A percentile compares a stretch with the other conserved stretches of the same genome.
These are phyloP conservation scores for Paracoccidioides lutzii DNA, from an alignment of 2,329 filamentous ascomycete genomes.

Conservation along the genomic window DNA sequence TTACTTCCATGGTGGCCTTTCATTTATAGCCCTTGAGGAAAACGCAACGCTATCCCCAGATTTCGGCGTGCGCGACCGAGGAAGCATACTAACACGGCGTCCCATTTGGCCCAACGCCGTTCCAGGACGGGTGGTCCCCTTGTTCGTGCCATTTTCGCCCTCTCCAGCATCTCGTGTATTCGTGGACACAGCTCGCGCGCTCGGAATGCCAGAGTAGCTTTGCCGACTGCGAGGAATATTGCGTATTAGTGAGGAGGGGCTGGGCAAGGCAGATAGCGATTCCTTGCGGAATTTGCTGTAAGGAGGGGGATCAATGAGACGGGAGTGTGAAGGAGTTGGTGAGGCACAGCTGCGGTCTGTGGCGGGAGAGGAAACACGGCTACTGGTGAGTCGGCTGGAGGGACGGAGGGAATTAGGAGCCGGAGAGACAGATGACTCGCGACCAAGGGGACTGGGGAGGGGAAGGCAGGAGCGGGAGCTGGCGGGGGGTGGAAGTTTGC, in stretches of 20 bases:
- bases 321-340: slow-evolving; percentile 19
- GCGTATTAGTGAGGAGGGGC: slow-evolving; percentile 7
- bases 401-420: slow-evolving; percentile 20
- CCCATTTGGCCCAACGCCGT: slow-evolving; percentile 29
- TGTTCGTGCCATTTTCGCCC: slow-evolving; percentile 1
- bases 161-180: neutral
- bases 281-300: slow-evolving; percentile 28
- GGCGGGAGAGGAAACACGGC: slow-evolving; percentile 5
- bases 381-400: slow-evolving; percentile 18
- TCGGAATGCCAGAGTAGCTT: slow-evolving; percentile 26
- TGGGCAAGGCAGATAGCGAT: slow-evolving; percentile 9
- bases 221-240: slow-evolving; percentile 26
- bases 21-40: slow-evolving; percentile 16
- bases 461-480: slow-evolving; percentile 29
- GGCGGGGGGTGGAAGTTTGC: slow-evolving; percentile 22
- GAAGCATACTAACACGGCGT: slow-evolving; percentile 29
- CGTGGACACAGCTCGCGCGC: slow-evolving; percentile 6
- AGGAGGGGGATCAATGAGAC: slow-evolving; percentile 29
- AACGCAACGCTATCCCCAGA: slow-evolving; percentile 18
- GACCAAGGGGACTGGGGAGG: slow-evolving; percentile 29
- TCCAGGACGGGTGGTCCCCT: slow-evolving; percentile 18
- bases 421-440: slow-evolving; percentile 31
- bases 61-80: slow-evolving; percentile 12
- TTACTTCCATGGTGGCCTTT: slow-evolving; percentile 27
- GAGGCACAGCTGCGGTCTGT: slow-evolving; percentile 18